These are phyloP conservation scores for Periglandula ipomoeae DNA, from an alignment of 2,329 filamentous ascomycete species.

Conservation along the genomic window DNA sequence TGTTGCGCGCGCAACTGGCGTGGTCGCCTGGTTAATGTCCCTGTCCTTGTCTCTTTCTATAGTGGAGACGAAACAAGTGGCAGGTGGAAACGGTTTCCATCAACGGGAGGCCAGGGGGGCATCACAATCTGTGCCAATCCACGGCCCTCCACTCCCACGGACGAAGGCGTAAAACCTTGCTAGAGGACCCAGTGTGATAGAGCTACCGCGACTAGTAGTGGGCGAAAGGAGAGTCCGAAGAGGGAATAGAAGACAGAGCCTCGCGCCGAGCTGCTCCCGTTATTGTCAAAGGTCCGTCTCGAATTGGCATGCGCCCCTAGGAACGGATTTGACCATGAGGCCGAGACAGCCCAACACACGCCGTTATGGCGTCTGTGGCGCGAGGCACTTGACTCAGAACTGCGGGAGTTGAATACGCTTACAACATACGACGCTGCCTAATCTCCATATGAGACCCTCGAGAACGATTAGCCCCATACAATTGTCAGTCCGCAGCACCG, in stretches of 20 bases:
- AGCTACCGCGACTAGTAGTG: background rate
- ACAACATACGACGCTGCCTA: too few species aligned
- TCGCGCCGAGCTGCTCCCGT: background rate
- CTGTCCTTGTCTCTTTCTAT: too few species aligned
- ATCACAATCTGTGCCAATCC: slow-evolving; percentile 1
- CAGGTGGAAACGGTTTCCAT: background rate
- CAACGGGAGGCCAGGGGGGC: background rate
- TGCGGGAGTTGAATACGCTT: background rate
- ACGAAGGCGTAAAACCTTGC: background rate
- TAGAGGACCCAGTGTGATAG: background rate
- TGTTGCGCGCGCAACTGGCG: background rate
- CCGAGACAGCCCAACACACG: background rate
- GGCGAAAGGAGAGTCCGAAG: too few species aligned
- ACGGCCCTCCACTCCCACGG: background rate
- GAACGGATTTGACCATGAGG: background rate
- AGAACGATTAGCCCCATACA: background rate
- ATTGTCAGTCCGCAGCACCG: background rate
- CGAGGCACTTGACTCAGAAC: slow-evolving; percentile 2
- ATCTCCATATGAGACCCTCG: too few species aligned
- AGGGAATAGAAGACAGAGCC: background rate
- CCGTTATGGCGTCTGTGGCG: slow-evolving; percentile 3
- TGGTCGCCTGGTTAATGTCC: background rate
- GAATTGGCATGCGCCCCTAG: slow-evolving; percentile 1
- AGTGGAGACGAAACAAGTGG: slow-evolving; percentile 3
- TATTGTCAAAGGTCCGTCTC: slow-evolving; percentile 1